A percentile compares a stretch with the other conserved stretches of the same genome.
Conservation (phyloP, 192 early-diverging fungal genomes). For the Oehlia diaphana region DNA sequence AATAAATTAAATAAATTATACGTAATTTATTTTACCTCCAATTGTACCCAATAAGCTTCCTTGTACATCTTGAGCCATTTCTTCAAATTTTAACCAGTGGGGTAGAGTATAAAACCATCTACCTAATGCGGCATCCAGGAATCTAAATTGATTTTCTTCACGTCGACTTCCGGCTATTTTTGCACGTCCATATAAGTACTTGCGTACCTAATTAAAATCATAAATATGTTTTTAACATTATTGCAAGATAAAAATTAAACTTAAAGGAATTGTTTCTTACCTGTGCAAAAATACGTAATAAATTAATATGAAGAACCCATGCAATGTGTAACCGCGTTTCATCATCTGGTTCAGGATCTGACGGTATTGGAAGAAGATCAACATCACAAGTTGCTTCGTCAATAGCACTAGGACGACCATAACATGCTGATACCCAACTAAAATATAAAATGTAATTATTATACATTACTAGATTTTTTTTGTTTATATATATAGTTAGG, state of each 20-base stretch:
- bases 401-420: constrained; percentile 30
- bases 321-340: constrained; percentile 28
- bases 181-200: constrained; percentile 26
- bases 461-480: too few species aligned
- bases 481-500: neutral
- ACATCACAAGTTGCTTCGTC: constrained; percentile 30
- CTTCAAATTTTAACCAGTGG: constrained; percentile 29
- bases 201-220: constrained; percentile 19
- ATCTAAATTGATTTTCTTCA: constrained; percentile 30
- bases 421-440: constrained; percentile 29
- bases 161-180: constrained; percentile 25
- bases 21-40: constrained; percentile 7
- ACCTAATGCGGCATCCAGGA: constrained; percentile 24
- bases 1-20: neutral
- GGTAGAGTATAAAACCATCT: constrained; percentile 30
- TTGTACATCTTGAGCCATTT: constrained; percentile 22
- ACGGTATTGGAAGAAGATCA: constrained; percentile 27
- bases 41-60: constrained; percentile 26
- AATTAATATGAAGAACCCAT: constrained; percentile 30
- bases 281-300: constrained; percentile 28
- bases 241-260: too few species aligned
- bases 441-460: neutral
- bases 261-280: neutral
- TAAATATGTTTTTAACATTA: neutral
- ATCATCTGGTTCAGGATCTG: constrained; percentile 23